Evolutionary conservation across 1,284 basidiomycete genomes (phyloP), one percentile per base, ranked within the genome.

Genomic region (Hortiboletus rubellus): DNA sequence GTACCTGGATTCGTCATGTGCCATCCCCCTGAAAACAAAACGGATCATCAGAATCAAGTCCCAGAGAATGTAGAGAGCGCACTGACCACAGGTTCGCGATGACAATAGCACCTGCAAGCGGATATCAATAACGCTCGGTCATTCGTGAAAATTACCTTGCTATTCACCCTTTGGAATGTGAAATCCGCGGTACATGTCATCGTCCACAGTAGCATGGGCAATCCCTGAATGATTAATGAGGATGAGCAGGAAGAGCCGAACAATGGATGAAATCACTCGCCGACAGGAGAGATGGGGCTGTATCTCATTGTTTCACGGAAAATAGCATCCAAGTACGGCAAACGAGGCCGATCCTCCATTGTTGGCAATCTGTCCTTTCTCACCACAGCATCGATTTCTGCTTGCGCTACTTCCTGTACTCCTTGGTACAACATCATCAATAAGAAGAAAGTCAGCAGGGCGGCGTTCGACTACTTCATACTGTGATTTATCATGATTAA

Each of bases 361-460:
- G 59, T 59, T 0, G 76, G 76, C 1, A 75, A 50, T 18, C 69
- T 65, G 8, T 60, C 59, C 5, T 17, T 42, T 11, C 69, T 67
- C 3, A 75, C 59, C 0, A 75, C 65, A 5, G 46, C 31, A 42
- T 76, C 71, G 4, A 77, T 60, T 50, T 77, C 70, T 4, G 54
- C 58, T 33, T 74, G 72, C 0, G 69, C 64, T 44, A 63, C 69
- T n/a, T 57, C 52, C 44, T 74, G 71, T 0, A 70, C 64, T 8
- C 60, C 57, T 0, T 74, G 77, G 37, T 70, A 54, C 8, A 66
- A 24, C 9, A 69, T 50, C 70, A 78, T 74, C 36, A 70, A 66
- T 18, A 78, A 60, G 11, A 76, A 62, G 50, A 74, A 72, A 7
- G 67, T 61, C 54, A 54, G 36, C 2, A 63, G 3, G 11, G 37